Conservation (phyloP, 1,284 basidiomycete genomes). For the Vanrija humicola region DNA sequence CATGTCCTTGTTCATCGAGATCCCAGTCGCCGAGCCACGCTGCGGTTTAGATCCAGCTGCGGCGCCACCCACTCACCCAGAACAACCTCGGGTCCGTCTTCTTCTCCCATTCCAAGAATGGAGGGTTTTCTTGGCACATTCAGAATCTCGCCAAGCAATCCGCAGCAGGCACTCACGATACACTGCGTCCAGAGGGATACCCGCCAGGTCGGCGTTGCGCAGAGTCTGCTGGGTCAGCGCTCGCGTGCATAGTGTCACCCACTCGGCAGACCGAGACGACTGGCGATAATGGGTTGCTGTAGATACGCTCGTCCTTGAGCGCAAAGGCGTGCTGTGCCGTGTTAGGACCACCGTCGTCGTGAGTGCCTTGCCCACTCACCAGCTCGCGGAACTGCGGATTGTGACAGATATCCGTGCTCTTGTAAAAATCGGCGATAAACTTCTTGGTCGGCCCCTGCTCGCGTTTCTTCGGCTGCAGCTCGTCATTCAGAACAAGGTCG, state of each 20-base stretch:
- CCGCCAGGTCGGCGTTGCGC: conserved; percentile 34
- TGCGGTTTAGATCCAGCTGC: too few relatives aligned
- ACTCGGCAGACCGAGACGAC: conserved; percentile 25
- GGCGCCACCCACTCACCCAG: conserved; percentile 19
- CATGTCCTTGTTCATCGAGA: conserved; percentile 38
- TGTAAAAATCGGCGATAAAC: conserved; percentile 40
- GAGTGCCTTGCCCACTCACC: conserved; percentile 14
- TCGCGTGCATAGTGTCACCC: background rate
- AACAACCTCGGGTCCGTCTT: conserved; percentile 42
- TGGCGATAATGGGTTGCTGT: conserved; percentile 17
- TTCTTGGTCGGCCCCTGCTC: conserved; percentile 5
- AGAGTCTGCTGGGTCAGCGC: background rate
- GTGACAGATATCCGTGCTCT: conserved; percentile 34
- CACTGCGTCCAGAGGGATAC: conserved; percentile 37
- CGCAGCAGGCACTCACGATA: conserved; percentile 19
- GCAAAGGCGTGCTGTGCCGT: conserved; percentile 5
- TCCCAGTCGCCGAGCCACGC: conserved; percentile 50
- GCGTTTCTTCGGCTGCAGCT: conserved; percentile 1
- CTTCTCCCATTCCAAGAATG: conserved; percentile 37
- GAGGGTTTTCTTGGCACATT: background rate
- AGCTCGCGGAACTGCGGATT: conserved; percentile 35
- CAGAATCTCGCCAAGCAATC: background rate
- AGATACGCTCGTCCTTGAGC: conserved; percentile 10
- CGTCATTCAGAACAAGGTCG: conserved; percentile 34
- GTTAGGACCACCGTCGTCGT: background rate